A percentile compares a stretch with the other conserved stretches of the same genome.
Evolutionary conservation across 257 asterid species (phyloP).

Genomic region (Gentiana straminea): DNA sequence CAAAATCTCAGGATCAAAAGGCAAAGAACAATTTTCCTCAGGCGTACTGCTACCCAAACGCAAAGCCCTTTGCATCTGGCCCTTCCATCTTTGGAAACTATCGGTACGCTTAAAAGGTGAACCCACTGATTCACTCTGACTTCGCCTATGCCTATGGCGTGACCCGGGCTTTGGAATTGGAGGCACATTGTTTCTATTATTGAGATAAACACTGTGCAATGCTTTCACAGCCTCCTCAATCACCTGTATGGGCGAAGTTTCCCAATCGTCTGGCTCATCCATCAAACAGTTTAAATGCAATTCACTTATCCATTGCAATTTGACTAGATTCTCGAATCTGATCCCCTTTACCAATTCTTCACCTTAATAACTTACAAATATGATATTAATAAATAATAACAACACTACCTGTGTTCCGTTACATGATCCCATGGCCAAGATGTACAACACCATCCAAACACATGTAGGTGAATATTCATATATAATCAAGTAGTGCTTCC

Average conservation of each 20-base stretch:
- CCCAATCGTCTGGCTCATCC: slow-evolving; percentile 35
- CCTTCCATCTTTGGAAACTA: slow-evolving; percentile 51
- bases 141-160: slow-evolving; percentile 36
- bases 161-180: slow-evolving; percentile 17
- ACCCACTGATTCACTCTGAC: slow-evolving; percentile 45
- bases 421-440: no score
- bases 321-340: not conserved
- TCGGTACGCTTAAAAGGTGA: slow-evolving; percentile 26
- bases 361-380: not conserved
- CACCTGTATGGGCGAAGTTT: slow-evolving; percentile 47
- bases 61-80: slow-evolving; percentile 58
- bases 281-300: slow-evolving; percentile 18
- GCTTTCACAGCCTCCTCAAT: slow-evolving; percentile 56
- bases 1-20: slow-evolving; percentile 82
- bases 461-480: no score
- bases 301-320: slow-evolving; percentile 11
- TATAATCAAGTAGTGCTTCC: no score
- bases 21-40: slow-evolving; percentile 27
- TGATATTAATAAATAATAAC: no score
- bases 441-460: no score
- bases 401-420: no score
- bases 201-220: slow-evolving; percentile 25
- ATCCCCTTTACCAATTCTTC: not conserved
- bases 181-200: slow-evolving; percentile 13
- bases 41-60: slow-evolving; percentile 41